Conservation (phyloP, 1,284 basidiomycete genomes). For the Cronartium quercuum region DNA sequence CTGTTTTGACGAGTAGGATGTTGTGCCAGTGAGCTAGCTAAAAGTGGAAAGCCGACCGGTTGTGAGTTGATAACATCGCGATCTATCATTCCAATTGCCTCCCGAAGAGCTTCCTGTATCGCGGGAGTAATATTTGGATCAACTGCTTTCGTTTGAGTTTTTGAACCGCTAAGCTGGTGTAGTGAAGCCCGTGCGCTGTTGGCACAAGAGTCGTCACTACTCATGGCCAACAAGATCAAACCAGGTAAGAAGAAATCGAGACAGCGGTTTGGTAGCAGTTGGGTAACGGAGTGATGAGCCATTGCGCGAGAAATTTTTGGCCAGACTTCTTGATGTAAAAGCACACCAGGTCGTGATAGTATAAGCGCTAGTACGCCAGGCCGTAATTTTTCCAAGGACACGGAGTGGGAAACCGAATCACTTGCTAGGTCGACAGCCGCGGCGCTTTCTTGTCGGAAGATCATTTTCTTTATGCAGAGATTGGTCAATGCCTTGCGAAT, state of each 20-base stretch:
- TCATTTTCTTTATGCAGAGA: not conserved
- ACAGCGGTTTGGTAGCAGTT: not conserved
- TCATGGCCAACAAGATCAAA: slow-evolving; percentile 26
- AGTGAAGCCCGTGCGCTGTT: slow-evolving; percentile 23
- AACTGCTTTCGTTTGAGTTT: not conserved
- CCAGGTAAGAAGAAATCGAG: slow-evolving; percentile 18
- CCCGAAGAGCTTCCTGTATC: slow-evolving; percentile 5
- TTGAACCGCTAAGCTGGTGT: slow-evolving; percentile 1
- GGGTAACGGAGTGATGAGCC: not conserved
- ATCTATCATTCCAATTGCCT: slow-evolving; percentile 10
- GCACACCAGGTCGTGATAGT: slow-evolving; percentile 19
- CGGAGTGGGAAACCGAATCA: not conserved
- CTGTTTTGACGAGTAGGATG: slow-evolving; percentile 24
- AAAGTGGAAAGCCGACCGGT: not conserved
- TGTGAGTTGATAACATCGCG: slow-evolving; percentile 8
- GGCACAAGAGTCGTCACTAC: slow-evolving; percentile 11
- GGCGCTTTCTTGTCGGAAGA: not conserved
- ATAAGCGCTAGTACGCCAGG: not conserved
- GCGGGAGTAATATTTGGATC: not conserved
- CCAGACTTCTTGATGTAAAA: slow-evolving; percentile 15
- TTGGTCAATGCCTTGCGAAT: not conserved
- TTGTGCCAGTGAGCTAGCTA: not conserved
- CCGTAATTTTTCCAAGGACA: not conserved
- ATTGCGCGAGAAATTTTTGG: slow-evolving; percentile 10
- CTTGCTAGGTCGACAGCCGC: not conserved